A percentile compares a stretch with the other conserved stretches of the same genome.
These are phyloP conservation scores for Heliamphora exappendiculata DNA, from an alignment of 148 eudicot genomes.

Conservation along the genomic window DNA sequence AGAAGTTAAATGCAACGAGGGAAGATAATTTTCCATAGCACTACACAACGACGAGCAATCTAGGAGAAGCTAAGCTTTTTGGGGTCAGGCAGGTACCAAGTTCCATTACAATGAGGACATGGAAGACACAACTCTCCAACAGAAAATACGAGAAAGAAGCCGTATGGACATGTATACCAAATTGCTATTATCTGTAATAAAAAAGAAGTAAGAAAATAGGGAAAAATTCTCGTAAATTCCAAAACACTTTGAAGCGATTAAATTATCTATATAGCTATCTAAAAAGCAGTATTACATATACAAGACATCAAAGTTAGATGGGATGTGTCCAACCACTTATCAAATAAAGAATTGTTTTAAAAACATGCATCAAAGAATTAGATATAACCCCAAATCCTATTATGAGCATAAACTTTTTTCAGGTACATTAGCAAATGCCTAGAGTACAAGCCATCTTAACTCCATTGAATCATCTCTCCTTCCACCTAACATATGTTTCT, in stretches of 20 bases:
- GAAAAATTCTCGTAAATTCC: neutral
- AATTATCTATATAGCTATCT: neutral
- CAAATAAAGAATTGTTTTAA: neutral
- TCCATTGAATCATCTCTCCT: neutral
- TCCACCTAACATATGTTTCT: neutral
- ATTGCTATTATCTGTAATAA: too few relatives aligned
- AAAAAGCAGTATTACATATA: neutral
- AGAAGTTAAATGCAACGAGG: neutral
- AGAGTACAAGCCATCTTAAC: neutral
- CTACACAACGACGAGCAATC: neutral
- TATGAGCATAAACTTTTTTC: neutral
- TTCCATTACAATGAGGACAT: neutral
- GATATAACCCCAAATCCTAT: neutral
- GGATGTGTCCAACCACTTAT: too few relatives aligned
- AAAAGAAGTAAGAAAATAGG: neutral
- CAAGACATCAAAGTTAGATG: neutral
- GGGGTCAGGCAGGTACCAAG: neutral
- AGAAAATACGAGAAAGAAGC: neutral
- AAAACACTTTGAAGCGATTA: neutral
- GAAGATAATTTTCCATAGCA: neutral
- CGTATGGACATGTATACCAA: neutral
- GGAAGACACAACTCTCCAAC: neutral
- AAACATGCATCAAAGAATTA: neutral
- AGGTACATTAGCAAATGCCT: neutral
- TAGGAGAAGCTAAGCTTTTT: neutral